Evolutionary conservation across 2,329 filamentous ascomycete genomes (phyloP).

Genomic region (Colletotrichum shisoi): DNA sequence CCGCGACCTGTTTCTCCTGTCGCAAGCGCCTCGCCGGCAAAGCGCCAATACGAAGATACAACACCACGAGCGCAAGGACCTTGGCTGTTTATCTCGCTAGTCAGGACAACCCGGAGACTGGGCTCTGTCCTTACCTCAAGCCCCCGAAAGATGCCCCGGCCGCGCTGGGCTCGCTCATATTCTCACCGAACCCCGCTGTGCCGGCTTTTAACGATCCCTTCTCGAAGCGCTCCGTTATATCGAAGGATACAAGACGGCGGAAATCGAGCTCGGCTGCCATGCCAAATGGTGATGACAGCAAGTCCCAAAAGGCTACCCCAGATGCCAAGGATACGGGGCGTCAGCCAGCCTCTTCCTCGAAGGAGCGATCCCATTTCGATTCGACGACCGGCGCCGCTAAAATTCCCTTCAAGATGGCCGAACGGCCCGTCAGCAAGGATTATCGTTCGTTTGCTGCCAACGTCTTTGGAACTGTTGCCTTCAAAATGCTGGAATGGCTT

Average conservation of each 20-base stretch:
- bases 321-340: conserved; percentile 12
- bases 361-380: conserved; percentile 38
- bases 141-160: conserved; percentile 55
- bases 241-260: conserved; percentile 27
- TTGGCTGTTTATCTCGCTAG: conserved; percentile 82
- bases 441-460: conserved; percentile 69
- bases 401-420: conserved; percentile 50
- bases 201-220: conserved; percentile 39
- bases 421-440: conserved; percentile 61
- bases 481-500: conserved; percentile 77
- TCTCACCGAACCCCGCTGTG: conserved; percentile 50
- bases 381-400: conserved; percentile 35
- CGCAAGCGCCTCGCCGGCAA: conserved; percentile 72
- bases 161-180: conserved; percentile 58
- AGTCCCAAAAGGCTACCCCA: background rate
- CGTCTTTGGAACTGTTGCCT: conserved; percentile 70
- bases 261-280: conserved; percentile 19
- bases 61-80: conserved; percentile 79
- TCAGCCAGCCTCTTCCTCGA: background rate
- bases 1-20: conserved; percentile 81
- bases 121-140: conserved; percentile 67
- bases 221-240: conserved; percentile 31
- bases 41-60: conserved; percentile 79
- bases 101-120: conserved; percentile 76
- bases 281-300: conserved; percentile 11